Evolutionary conservation across 495 filamentous ascomycete species (phyloP).

Genomic region (Penicillium macrosclerotiorum): DNA sequence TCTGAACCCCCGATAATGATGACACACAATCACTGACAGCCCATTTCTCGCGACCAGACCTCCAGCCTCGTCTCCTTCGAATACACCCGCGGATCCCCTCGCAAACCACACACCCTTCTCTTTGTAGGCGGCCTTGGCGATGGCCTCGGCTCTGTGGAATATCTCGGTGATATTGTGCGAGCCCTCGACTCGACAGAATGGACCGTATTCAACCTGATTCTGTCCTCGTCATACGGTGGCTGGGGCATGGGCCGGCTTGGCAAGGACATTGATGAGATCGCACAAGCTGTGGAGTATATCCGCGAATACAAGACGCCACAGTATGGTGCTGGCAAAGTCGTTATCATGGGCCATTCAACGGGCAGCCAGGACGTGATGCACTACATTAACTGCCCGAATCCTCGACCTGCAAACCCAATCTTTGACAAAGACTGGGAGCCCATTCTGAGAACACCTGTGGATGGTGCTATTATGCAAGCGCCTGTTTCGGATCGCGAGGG

Average conservation of each 20-base stretch:
- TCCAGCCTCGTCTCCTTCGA: conserved; percentile 25
- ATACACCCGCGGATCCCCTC: conserved; percentile 22
- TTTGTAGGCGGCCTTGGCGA: conserved; percentile 58
- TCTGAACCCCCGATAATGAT: background rate
- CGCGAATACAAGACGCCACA: conserved; percentile 28
- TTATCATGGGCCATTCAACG: conserved; percentile 72
- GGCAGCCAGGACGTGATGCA: conserved; percentile 85
- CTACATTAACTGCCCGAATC: conserved; percentile 52
- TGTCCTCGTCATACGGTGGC: conserved; percentile 61
- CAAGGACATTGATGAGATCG: conserved; percentile 68
- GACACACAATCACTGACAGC: background rate
- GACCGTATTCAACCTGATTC: conserved; percentile 55
- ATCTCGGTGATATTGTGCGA: conserved; percentile 43
- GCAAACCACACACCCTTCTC: conserved; percentile 26
- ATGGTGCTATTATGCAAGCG: conserved; percentile 83
- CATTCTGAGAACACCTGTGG: conserved; percentile 44
- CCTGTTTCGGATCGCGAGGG: conserved; percentile 77
- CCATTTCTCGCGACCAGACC: conserved; percentile 11
- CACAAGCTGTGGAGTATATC: conserved; percentile 64
- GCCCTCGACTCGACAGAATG: conserved; percentile 55
- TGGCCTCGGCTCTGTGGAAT: conserved; percentile 63
- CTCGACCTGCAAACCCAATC: conserved; percentile 28
- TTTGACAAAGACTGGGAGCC: conserved; percentile 32
- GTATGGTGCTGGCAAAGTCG: conserved; percentile 26
- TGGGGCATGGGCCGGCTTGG: conserved; percentile 66